Evolutionary conservation across 805 yeast species (phyloP), one percentile per base, ranked within the genome.

Genomic region (Tetrapisispora namnaoensis): DNA sequence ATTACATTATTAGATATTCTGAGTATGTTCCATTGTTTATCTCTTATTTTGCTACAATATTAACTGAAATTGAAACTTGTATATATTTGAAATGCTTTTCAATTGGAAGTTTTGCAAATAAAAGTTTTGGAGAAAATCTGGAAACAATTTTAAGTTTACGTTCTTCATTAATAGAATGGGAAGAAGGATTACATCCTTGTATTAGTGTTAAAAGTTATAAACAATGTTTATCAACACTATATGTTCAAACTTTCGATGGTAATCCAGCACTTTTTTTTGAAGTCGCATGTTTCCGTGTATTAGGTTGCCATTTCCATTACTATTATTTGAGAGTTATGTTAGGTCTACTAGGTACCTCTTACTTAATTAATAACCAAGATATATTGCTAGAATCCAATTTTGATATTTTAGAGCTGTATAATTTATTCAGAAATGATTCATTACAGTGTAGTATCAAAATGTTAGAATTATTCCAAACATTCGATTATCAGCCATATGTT

Each of bases 231-330:
- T 52, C 57, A 14, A 42, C 59, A 27, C 35, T 57, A 11, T 55
- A 50, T 41, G 51, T 55, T n/a, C 57, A 57, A 36, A 47, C 52
- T 18, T 48, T 45, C 6, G 43, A 49, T 9, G 55, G 54, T 1
- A 52, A 52, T 32, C 57, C 65, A 2, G 56, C 54, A 21, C 28
- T 55, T 11, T 49, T 49, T 22, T 55, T 53, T 37, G 61, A 55
- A 22, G 44, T 55, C 13, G 55, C 59, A 1, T 60, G 63, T 28
- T 47, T 51, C 9, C 54, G 55, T 28, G 55, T 61, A 14, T 32
- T 60, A 9, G 49, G 51, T n/a, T 49, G 58, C 37, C 64, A 62
- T 46, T 55, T 57, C 42, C 59, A 60, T 30, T 51, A 49, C 37
- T 47, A 52, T 21, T 55, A 58, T 45, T 42, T 55, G 27, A 50